Evolutionary conservation across 495 filamentous ascomycete genomes (phyloP), one percentile per base, ranked within the genome.

Genomic region (Clohesyomyces aquaticus): DNA sequence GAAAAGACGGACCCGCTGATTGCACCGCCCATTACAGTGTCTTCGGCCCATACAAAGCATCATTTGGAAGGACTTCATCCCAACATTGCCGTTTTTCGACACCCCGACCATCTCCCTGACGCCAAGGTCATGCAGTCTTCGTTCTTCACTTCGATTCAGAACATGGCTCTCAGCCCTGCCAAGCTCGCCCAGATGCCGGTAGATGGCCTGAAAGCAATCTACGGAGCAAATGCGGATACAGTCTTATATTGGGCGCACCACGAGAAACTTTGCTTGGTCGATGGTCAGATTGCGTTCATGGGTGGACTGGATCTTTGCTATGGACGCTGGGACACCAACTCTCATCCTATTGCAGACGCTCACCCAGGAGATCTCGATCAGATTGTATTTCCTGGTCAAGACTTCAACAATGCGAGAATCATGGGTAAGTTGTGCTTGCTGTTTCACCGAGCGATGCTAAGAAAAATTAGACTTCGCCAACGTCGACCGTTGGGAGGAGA

Each of bases 181-280:
- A 81, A 74, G 23, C 74, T 83, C 1, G 73, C 84, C 10, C 82
- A 85, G 55, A 77, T 90, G 53, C 86, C 88, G 0, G 78, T 76
- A 25, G 88, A 92, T 59, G 77, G 85, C 0, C 67, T 95, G 26
- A 87, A 91, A 70, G 81, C 83, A 1, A 74, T 98, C 1, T 98
- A 96, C 69, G 93, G 93, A 47, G 83, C 84, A 55, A 82, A 85
- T 49, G 90, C 92, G 27, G 91, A 88, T 56, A 83, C 89, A 4
- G 88, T 96, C 19, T 75, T 98, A 3, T 98, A 91, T 75, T 98
- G 92, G 92, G 92, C 93, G 0, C 93, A 98, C 66, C 93, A 96
- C 63, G 93, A 98, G 74, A 98, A 98, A 76, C 80, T 98, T 6
- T 93, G 88, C 65, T 67, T 96, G 10, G 76, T 98, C 32, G 93